Base-by-base conservation (phyloP, 2,329 filamentous ascomycete genomes). In the Verticillium isaacii region DNA sequence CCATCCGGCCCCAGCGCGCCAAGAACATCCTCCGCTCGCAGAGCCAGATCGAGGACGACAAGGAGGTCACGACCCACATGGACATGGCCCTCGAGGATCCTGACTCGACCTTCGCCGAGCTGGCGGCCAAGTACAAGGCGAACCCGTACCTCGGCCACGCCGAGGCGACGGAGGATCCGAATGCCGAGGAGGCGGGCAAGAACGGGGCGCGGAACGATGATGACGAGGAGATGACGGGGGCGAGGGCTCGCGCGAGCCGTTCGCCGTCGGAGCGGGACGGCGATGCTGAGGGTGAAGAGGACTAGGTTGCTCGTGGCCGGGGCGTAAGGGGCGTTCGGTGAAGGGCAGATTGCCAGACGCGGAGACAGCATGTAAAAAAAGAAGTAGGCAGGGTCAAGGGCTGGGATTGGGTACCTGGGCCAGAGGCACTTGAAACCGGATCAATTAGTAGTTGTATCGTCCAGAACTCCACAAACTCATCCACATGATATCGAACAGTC, bases 1-100 rank as follows among this genome's bases (percentile, higher is more conserved):
- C 80, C 25, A 85, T 90, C 68, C 80, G 85, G 55, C 85, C 85
- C 34, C 86, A 88, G 73, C 82, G 87, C 62, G 83, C 80, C 64
- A 88, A 85, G 78, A 86, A 86, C 69, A 87, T 88, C 66, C 81
- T 84, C 56, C 82, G 83, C 56, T 83, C 77, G 36, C 76, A 77
- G 55, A 81, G 79, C 62, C 71, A 80, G 32, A 68, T 67, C 39
- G 72, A 78, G 34, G 79, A 82, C 39, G 78, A 82, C 61, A 80
- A 82, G 66, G 77, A 82, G 67, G 78, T 80, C 45, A 76, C 86
- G 14, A 84, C 87, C 66, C 80, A 85, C 66, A 75, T 87, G 57
- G 81, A 86, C 59, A 74, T 87, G 29, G 78, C 76, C 9, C 77
- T 89, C 15, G 77, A 81, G 36, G 84, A 87, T 52, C 84, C 85